These are phyloP conservation scores for Colletotrichum brevisporum DNA, from an alignment of 2,329 filamentous ascomycete genomes.

Conservation along the genomic window DNA sequence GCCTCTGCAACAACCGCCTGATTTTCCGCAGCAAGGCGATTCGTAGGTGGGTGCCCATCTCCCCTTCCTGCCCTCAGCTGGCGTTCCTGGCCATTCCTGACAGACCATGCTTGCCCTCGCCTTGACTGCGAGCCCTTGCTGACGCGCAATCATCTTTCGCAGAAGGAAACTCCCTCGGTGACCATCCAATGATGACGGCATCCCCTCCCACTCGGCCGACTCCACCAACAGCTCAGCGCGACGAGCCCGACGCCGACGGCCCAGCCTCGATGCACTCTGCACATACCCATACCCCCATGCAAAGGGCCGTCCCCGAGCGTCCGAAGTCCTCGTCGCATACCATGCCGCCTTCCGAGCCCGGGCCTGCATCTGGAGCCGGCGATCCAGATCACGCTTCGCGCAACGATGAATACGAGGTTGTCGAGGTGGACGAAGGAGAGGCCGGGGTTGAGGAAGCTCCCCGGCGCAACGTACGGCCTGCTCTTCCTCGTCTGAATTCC, in stretches of 20 bases:
- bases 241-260: conserved; percentile 32
- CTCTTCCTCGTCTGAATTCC: conserved; percentile 41
- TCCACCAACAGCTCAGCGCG: conserved; percentile 31
- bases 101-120: conserved; percentile 14
- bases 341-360: conserved; percentile 25
- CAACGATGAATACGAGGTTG: conserved; percentile 40
- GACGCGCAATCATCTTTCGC: conserved; percentile 22
- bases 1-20: conserved; percentile 17
- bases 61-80: conserved; percentile 16
- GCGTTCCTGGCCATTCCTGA: conserved; percentile 16
- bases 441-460: conserved; percentile 28
- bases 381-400: conserved; percentile 33
- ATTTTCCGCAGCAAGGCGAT: conserved; percentile 28
- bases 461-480: conserved; percentile 22
- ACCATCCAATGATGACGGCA: conserved; percentile 36
- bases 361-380: conserved; percentile 13
- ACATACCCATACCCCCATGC: conserved; percentile 29
- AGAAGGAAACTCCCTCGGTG: conserved; percentile 6
- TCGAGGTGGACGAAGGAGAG: conserved; percentile 34
- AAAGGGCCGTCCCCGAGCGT: conserved; percentile 24
- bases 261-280: conserved; percentile 15
- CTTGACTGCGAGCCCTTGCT: conserved; percentile 19
- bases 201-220: conserved; percentile 36
- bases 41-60: conserved; percentile 37
- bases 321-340: conserved; percentile 25